Percentiles rank a stretch among this genome's conserved stretches.
Evolutionary conservation across 169 alveolate genomes (phyloP).

Genomic region (Eimeria tenella): DNA sequence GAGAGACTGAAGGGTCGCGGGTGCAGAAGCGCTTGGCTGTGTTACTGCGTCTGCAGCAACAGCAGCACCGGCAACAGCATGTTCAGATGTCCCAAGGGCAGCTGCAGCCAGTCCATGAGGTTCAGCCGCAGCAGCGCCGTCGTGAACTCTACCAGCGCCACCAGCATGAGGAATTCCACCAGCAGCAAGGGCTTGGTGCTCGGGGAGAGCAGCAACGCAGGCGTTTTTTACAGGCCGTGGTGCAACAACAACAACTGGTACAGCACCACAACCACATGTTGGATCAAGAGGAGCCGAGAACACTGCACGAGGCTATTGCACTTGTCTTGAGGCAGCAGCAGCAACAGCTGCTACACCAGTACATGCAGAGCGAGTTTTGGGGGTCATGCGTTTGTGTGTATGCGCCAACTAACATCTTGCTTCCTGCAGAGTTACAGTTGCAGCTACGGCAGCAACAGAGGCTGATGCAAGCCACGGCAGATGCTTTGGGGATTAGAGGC

Average conservation of each 20-base stretch:
- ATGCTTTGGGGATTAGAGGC: not conserved
- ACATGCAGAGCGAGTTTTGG: not conserved
- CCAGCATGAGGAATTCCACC: conserved; percentile 85
- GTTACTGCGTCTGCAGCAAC: not conserved
- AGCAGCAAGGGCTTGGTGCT: conserved; percentile 54
- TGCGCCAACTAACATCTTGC: not conserved
- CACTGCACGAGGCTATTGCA: not conserved
- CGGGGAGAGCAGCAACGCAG: conserved; percentile 23
- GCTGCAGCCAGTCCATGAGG: not conserved
- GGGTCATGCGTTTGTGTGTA: not conserved
- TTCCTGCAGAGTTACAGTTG: not conserved
- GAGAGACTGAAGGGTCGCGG: not conserved
- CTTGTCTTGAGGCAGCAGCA: not conserved
- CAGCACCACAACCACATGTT: conserved; percentile 87
- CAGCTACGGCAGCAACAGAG: not conserved
- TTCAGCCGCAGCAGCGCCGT: not conserved
- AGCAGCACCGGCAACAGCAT: not conserved
- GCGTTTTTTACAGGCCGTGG: conserved; percentile 86
- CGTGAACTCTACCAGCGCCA: conserved; percentile 85
- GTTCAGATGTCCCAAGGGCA: not conserved
- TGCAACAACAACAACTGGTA: conserved; percentile 81
- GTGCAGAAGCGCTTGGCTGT: not conserved
- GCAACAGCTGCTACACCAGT: not conserved
- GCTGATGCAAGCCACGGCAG: not conserved
- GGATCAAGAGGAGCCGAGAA: conserved; percentile 84